These are phyloP conservation scores for Tetramitus jugosus DNA, from an alignment of 208 protist genomes.

Conservation along the genomic window DNA sequence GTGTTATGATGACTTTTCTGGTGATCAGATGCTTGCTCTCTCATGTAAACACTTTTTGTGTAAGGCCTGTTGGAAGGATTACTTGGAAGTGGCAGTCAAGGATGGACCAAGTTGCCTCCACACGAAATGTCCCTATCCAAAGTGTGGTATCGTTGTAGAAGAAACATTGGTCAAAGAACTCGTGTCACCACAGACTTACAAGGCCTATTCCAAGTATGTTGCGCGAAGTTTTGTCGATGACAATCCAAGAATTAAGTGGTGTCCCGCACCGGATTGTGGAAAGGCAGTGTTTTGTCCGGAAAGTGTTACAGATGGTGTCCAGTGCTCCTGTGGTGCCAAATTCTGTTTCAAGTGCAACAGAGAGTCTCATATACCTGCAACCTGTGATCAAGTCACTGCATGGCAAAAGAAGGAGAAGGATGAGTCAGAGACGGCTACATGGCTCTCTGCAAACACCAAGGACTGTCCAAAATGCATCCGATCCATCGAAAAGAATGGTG, in stretches of 20 bases:
- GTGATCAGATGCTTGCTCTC: constrained; percentile 6
- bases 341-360: constrained; percentile 55
- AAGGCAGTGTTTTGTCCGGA: constrained; percentile 8
- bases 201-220: constrained; percentile 31
- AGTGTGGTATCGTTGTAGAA: neutral
- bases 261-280: constrained; percentile 58
- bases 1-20: constrained; percentile 23
- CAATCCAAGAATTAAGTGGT: constrained; percentile 65
- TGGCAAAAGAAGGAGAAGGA: constrained; percentile 49
- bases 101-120: neutral
- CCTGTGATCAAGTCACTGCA: constrained; percentile 43
- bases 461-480: constrained; percentile 35
- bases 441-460: constrained; percentile 58
- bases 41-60: constrained; percentile 25
- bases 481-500: constrained; percentile 75
- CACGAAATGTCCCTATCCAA: constrained; percentile 4
- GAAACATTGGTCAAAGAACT: constrained; percentile 15
- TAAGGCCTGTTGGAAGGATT: neutral
- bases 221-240: constrained; percentile 56
- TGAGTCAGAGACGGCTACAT: constrained; percentile 52
- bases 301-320: neutral
- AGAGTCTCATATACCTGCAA: constrained; percentile 48
- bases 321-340: constrained; percentile 30
- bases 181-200: neutral
- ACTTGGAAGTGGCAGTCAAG: neutral